Conservation (phyloP, 2,329 filamentous ascomycete species). For the Apiospora pterosperma region DNA sequence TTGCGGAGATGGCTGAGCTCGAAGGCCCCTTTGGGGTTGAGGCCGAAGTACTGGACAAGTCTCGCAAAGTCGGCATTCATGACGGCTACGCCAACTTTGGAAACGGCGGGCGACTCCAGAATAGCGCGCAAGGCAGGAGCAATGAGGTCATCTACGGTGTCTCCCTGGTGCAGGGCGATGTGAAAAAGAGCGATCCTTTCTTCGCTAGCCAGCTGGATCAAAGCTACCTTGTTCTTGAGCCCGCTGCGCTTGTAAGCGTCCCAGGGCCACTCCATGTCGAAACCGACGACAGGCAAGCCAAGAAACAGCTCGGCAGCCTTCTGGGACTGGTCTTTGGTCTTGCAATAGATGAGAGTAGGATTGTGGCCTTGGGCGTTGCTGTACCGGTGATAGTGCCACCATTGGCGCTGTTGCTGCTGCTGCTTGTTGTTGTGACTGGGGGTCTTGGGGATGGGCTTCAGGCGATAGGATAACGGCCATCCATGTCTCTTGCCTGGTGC, state of each 20-base stretch:
- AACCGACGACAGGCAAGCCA: slow-evolving; percentile 20
- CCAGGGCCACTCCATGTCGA: slow-evolving; percentile 26
- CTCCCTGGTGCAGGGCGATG: slow-evolving; percentile 19
- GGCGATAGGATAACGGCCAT: not conserved
- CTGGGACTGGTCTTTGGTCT: slow-evolving; percentile 15
- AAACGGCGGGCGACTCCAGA: slow-evolving; percentile 18
- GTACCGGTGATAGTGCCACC: slow-evolving; percentile 15
- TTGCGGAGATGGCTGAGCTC: slow-evolving; percentile 22
- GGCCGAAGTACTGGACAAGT: slow-evolving; percentile 13
- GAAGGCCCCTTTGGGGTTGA: slow-evolving; percentile 19
- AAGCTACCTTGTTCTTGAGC: slow-evolving; percentile 17
- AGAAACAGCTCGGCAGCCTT: slow-evolving; percentile 17
- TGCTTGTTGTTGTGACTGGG: not conserved
- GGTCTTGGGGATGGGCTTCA: not conserved
- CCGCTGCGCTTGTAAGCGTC: slow-evolving; percentile 6
- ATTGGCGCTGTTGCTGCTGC: not conserved
- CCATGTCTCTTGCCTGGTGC: not conserved
- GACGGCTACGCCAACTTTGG: slow-evolving; percentile 21
- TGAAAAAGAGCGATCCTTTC: slow-evolving; percentile 21
- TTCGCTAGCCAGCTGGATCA: slow-evolving; percentile 24
- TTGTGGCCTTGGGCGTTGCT: slow-evolving; percentile 11
- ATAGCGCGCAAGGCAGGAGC: slow-evolving; percentile 20
- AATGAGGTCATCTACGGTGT: slow-evolving; percentile 19
- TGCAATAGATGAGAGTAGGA: slow-evolving; percentile 15
- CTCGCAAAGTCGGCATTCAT: slow-evolving; percentile 18